Conservation (phyloP, 1,284 basidiomycete species). For the Papiliotrema fonsecae region DNA sequence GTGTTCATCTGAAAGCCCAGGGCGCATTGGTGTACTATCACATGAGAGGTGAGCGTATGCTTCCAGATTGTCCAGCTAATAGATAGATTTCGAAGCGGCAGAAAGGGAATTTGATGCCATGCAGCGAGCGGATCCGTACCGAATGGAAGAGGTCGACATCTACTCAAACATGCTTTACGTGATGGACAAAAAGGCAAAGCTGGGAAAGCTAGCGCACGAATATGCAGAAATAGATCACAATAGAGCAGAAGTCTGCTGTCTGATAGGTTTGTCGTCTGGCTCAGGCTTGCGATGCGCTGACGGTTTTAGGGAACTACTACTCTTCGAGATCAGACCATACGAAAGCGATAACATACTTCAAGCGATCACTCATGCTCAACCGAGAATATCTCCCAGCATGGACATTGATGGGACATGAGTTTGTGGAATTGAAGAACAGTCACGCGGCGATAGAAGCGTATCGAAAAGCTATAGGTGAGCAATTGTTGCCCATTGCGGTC, state of each 20-base stretch:
- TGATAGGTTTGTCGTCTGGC: constrained; percentile 81
- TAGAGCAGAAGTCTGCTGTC: constrained; percentile 87
- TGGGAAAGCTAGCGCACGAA: constrained; percentile 88
- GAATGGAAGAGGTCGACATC: constrained; percentile 92
- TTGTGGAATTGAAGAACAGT: constrained; percentile 97
- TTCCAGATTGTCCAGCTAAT: constrained; percentile 12
- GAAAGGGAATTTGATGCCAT: constrained; percentile 79
- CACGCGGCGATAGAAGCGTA: constrained; percentile 98
- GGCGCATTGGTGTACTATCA: constrained; percentile 85
- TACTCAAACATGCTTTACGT: constrained; percentile 98
- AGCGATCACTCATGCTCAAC: constrained; percentile 88
- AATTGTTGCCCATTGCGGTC: background rate
- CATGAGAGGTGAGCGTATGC: constrained; percentile 64
- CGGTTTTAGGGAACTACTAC: constrained; percentile 83
- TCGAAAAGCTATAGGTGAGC: constrained; percentile 82
- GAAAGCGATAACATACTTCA: constrained; percentile 93
- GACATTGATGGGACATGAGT: constrained; percentile 99
- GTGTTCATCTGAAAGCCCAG: constrained; percentile 79
- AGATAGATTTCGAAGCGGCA: constrained; percentile 77
- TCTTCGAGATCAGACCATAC: constrained; percentile 88
- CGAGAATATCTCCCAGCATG: constrained; percentile 92
- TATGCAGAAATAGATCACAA: constrained; percentile 82
- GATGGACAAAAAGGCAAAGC: constrained; percentile 77
- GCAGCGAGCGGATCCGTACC: constrained; percentile 72
- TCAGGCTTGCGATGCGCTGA: background rate